These are phyloP conservation scores for Trifolium fragiferum DNA, from an alignment of 306 rosid genomes.

Conservation along the genomic window DNA sequence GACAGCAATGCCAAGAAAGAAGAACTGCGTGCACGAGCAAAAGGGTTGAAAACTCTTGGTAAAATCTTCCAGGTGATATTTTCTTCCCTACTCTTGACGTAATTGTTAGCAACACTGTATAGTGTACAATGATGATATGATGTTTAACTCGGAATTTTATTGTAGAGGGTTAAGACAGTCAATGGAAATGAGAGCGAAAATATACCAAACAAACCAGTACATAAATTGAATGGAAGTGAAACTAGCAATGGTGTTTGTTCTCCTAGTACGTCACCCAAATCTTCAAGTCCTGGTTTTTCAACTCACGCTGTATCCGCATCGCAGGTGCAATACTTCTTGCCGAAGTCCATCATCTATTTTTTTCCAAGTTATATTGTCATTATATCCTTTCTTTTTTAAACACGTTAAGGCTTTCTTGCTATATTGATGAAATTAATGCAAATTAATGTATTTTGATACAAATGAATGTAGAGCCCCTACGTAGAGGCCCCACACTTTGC, in stretches of 20 bases:
- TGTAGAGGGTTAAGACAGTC: slow-evolving; percentile 75
- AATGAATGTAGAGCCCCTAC: slow-evolving; percentile 73
- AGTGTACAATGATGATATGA: slow-evolving; percentile 33
- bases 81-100: slow-evolving; percentile 16
- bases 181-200: slow-evolving; percentile 67
- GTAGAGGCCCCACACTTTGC: slow-evolving; percentile 79
- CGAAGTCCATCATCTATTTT: neutral
- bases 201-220: slow-evolving; percentile 48
- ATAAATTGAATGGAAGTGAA: slow-evolving; percentile 82
- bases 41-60: slow-evolving; percentile 96
- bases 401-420: slow-evolving; percentile 18
- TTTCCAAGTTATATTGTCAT: slow-evolving; percentile 11
- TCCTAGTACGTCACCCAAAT: slow-evolving; percentile 61
- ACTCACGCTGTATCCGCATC: slow-evolving; percentile 45
- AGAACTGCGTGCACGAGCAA: slow-evolving; percentile 93
- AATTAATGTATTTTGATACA: slow-evolving; percentile 29
- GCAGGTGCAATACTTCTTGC: slow-evolving; percentile 55
- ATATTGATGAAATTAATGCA: neutral
- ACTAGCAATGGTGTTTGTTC: slow-evolving; percentile 52
- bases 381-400: slow-evolving; percentile 10
- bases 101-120: slow-evolving; percentile 32
- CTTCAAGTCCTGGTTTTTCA: slow-evolving; percentile 53
- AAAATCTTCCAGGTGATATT: slow-evolving; percentile 89
- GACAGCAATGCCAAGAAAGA: slow-evolving; percentile 83
- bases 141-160: slow-evolving; percentile 40